phyloP scores from a whole-genome alignment of 202 grass and related monocot genomes.

The Carex arenaria region DNA sequence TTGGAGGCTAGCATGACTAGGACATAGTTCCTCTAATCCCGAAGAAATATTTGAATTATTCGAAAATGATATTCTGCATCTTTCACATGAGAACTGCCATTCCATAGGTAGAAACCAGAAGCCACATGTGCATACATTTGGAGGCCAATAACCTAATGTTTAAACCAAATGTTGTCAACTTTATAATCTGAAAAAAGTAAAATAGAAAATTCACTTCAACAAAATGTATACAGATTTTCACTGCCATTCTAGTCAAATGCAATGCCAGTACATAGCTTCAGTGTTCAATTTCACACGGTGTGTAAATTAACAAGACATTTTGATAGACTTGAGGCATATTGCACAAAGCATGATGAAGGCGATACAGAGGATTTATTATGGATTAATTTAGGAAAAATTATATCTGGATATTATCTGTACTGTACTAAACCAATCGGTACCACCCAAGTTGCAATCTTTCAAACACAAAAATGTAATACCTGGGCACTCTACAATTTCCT shows the following conservation, averaged over 20 bases:
- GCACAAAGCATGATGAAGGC: background rate
- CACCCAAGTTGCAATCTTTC: background rate
- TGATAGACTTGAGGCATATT: background rate
- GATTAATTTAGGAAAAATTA: background rate
- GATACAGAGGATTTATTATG: background rate
- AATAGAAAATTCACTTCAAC: background rate
- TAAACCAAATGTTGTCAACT: conserved; percentile 3
- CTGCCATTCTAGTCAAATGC: background rate
- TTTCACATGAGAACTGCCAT: conserved; percentile 88
- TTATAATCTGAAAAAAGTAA: background rate
- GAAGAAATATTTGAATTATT: conserved; percentile 26
- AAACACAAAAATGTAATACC: conserved; percentile 33
- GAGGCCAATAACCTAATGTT: conserved; percentile 78
- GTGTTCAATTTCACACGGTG: background rate
- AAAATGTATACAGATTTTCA: background rate
- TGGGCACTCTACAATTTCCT: conserved; percentile 83
- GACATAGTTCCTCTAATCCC: conserved; percentile 36
- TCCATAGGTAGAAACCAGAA: conserved; percentile 88
- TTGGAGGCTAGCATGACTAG: conserved; percentile 57
- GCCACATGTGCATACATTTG: conserved; percentile 59
- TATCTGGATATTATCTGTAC: background rate
- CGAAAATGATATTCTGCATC: conserved; percentile 46
- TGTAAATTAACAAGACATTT: conserved; percentile 1
- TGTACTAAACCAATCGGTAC: background rate
- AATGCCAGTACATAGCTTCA: background rate